Evolutionary conservation across 2,329 filamentous ascomycete genomes (phyloP), one percentile per base, ranked within the genome.

Genomic region (Xylariaceae sp.): DNA sequence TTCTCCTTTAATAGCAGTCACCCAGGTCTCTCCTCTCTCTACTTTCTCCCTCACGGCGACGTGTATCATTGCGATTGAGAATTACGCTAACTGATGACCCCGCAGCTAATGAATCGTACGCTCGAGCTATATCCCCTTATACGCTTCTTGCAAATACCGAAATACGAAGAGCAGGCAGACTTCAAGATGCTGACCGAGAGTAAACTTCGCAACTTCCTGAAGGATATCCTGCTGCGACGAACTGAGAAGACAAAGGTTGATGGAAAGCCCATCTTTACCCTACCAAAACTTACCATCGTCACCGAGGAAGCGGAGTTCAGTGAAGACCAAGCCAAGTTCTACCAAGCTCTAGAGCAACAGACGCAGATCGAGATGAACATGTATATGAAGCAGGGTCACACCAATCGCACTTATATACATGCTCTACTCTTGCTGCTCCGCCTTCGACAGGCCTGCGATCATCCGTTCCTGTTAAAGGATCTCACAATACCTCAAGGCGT

Each of bases 171-270:
- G 9, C 83, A 81, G 75, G 72, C 79, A 0, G 72, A 74, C 17
- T 96, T 96, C 66, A 28, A 28, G 22, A 5, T 7, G 4, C 22
- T 28, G 22, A 79, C 86, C 2, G 90, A 96, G 84, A 73, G 72
- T 45, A 82, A 85, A 60, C 73, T 96, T 5, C 90, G 90, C 53
- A 83, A 84, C 4, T 71, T 96, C 6, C 80, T 96, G 45, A 91
- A 90, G 63, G 88, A 89, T 1, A 84, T 92, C 42, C 86, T 96
- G 68, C 75, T 97, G 40, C 87, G 91, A 22, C 86, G 92, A 17
- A 93, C 88, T 45, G 96, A 96, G 70, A 80, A 82, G 34, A 91
- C 90, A 1, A 73, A 82, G 56, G 85, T 96, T 48, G 88, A 96
- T 67, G 91, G 90, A 9, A 80, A 89, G 61, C 89, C 88, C 0